These are phyloP conservation scores for Trichothecium sympodiale DNA, from an alignment of 2,329 filamentous ascomycete species.

Conservation along the genomic window DNA sequence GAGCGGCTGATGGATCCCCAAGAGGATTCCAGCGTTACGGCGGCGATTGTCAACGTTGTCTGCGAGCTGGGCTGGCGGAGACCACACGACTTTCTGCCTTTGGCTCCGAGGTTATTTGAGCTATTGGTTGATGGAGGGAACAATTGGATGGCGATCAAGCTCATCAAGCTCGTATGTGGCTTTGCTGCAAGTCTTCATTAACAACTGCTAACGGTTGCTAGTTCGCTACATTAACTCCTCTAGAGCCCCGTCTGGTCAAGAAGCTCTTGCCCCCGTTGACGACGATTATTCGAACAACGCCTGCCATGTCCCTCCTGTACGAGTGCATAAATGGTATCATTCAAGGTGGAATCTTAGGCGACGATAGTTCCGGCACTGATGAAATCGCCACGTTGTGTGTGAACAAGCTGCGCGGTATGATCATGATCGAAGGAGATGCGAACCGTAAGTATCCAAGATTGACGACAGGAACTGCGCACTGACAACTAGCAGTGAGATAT, in stretches of 20 bases:
- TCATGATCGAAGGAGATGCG: conserved; percentile 84
- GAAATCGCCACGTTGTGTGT: conserved; percentile 90
- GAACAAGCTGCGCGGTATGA: conserved; percentile 85
- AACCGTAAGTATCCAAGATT: conserved; percentile 55
- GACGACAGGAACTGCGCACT: conserved; percentile 5
- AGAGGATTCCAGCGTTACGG: conserved; percentile 87
- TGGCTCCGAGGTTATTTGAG: conserved; percentile 87
- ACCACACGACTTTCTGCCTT: conserved; percentile 83
- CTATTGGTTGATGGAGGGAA: conserved; percentile 84
- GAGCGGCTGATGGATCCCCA: conserved; percentile 81
- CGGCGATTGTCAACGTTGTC: conserved; percentile 91
- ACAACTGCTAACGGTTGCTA: conserved; percentile 23
- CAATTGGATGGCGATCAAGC: conserved; percentile 99
- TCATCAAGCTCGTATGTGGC: conserved; percentile 73
- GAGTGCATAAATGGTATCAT: conserved; percentile 99
- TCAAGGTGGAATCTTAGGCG: conserved; percentile 82
- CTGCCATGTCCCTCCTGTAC: conserved; percentile 95
- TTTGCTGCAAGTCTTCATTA: conserved; percentile 15
- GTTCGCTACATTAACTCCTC: conserved; percentile 88
- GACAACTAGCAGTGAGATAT: conserved; percentile 65
- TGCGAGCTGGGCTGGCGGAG: conserved; percentile 92
- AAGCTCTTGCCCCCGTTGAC: conserved; percentile 87
- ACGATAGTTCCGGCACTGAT: conserved; percentile 71
- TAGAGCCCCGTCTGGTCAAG: conserved; percentile 82
- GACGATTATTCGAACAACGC: conserved; percentile 85